Evolutionary conservation across 23 red algal genomes (phyloP).

Genomic region (Gracilaria domingensis): DNA sequence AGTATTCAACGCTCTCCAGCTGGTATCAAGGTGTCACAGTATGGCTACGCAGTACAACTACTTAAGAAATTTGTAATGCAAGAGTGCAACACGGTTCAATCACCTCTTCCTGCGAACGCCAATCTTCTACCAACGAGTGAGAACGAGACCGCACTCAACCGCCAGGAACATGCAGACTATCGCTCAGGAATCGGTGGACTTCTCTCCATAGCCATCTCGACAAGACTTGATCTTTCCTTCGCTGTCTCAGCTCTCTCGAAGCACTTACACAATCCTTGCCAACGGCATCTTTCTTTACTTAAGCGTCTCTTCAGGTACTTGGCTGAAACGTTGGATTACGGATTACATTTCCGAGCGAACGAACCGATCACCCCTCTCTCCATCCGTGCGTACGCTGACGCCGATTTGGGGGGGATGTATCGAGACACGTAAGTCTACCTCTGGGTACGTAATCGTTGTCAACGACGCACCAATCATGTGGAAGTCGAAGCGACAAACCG

Average conservation of each 20-base stretch:
- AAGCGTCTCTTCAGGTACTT: slow-evolving; percentile 13
- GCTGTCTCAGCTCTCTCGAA: neutral
- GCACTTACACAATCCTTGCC: slow-evolving; percentile 23
- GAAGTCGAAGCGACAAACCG: too few relatives aligned
- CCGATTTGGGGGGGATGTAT: too few relatives aligned
- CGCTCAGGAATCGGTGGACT: neutral
- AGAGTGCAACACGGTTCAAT: neutral
- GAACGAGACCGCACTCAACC: neutral
- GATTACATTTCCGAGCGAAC: neutral
- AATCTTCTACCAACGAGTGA: neutral
- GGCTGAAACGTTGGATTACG: neutral
- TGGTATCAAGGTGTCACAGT: neutral
- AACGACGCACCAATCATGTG: too few relatives aligned
- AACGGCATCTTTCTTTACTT: neutral
- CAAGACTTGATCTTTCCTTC: neutral
- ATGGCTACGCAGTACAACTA: neutral
- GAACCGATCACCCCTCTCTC: too few relatives aligned
- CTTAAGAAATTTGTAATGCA: neutral
- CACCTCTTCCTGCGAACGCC: neutral
- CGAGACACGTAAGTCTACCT: too few relatives aligned
- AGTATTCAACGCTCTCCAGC: neutral
- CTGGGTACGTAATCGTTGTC: too few relatives aligned
- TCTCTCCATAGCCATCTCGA: neutral
- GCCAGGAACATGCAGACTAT: neutral
- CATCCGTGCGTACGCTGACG: too few relatives aligned